These are phyloP conservation scores for Exobasidium rhododendri DNA, from an alignment of 1,284 basidiomycete genomes.

Conservation along the genomic window DNA sequence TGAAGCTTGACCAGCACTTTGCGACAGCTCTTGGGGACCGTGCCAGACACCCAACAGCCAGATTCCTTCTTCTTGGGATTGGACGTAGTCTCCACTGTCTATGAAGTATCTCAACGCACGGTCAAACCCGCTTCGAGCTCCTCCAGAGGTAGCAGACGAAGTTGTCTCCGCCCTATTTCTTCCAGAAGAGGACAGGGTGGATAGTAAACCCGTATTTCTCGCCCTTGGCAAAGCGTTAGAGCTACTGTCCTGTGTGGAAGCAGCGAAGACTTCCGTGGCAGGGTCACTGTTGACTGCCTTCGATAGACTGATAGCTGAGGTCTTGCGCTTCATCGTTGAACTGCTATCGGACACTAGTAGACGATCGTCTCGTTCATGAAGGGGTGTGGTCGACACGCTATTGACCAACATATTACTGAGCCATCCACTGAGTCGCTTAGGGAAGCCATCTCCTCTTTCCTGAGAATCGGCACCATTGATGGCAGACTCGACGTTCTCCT, in stretches of 20 bases:
- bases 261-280: background rate
- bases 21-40: slow-evolving; percentile 19
- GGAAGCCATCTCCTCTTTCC: slow-evolving; percentile 15
- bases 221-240: background rate
- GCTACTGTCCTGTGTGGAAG: background rate
- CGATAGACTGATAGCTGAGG: background rate
- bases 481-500: background rate
- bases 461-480: background rate
- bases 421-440: slow-evolving; percentile 42
- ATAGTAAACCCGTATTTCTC: slow-evolving; percentile 10
- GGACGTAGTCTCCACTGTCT: slow-evolving; percentile 24
- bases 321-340: slow-evolving; percentile 5
- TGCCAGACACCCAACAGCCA: slow-evolving; percentile 49
- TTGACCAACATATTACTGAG: slow-evolving; percentile 37
- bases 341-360: background rate
- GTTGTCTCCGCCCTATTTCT: background rate
- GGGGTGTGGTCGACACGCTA: slow-evolving; percentile 20
- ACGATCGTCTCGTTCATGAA: slow-evolving; percentile 8
- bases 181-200: background rate
- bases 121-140: slow-evolving; percentile 33
- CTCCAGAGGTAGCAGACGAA: slow-evolving; percentile 9
- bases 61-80: slow-evolving; percentile 29
- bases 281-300: background rate
- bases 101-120: slow-evolving; percentile 46
- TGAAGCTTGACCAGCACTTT: background rate